Base-by-base conservation (phyloP, 192 early-diverging fungal genomes). In the Coemansia sp. region DNA sequence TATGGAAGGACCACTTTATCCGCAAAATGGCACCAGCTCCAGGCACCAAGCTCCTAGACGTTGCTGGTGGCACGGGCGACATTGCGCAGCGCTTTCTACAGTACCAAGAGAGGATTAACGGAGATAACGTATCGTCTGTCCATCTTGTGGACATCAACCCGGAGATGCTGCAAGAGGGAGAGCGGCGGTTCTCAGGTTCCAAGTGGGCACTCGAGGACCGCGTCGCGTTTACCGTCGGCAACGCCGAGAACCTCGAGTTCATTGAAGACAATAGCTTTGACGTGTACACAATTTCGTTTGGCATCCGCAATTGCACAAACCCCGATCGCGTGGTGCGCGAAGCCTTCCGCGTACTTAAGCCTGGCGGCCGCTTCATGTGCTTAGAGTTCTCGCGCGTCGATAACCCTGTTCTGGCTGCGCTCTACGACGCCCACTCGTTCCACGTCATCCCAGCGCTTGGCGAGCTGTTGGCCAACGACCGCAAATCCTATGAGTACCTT, bases 1-100 rank as follows among this genome's bases (percentile, higher is more conserved):
- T 97, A 33, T 99, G 97, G 97, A 99, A 99, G 70, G 94, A 97
- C 68, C 87, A 94, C 70, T 93, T 93, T 74, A 91, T 99, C 61
- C 85, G 87, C 25, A 83, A 76, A 21, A 84, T 99, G 80, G 87
- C 92, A 2, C 94, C 97, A 1, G 75, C 86, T 2, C 89, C 89
- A 6, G 87, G 86, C 9, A 95, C 94, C 31, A 88, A 86, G 57
- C 85, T 98, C 6, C 79, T 99, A 43, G 97, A 99, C 77, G 97
- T 99, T 46, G 97, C 97, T 18, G 97, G 97, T 29, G 97, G 97
- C 53, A 98, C 97, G 23, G 95, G 94, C 68, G 97, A 99, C 66
- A 97, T 99, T 77, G 93, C 95, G 0, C 90, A 96, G 81, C 88
- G 95, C 16, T 99, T 98, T 74, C 78, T 99, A 25, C 88, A 96